Evolutionary conservation across 768 basidiomycete species (phyloP), one percentile per base, ranked within the genome.

Genomic region (Scleroderma bovista): DNA sequence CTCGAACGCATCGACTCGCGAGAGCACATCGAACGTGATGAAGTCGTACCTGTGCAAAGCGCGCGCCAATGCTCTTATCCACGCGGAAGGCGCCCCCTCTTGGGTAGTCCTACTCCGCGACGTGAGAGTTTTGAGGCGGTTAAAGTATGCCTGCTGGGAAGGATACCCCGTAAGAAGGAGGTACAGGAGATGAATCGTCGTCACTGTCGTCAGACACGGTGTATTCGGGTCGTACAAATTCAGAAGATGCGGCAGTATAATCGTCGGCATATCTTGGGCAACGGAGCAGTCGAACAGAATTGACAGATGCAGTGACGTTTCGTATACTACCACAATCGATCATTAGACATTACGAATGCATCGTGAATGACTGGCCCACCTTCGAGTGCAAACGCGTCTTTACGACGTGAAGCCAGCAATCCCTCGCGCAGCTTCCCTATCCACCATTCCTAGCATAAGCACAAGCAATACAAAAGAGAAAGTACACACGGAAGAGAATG

Each of bases 341-440:
- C 43, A 36, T 23, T 8, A 13, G 16, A 29, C 26, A 47, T 12
- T 46, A 31, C 3, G 20, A 15, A 2, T 16, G 40, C 10, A 23
- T 24, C 8, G 10, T 24, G n/a, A 31, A 46, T 3, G n/a, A 22
- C 20, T 23, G 37, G 23, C 72, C 36, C 50, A 86, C 87, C 88
- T 79, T 88, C 84, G 12, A 83, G 47, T 2, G 83, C 75, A 58
- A 90, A 88, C 3, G 47, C 51, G 60, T 88, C 88, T 17, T 51
- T 69, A 50, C 88, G 75, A 24, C 69, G 69, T 2, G 83, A 78
- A 1, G 87, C 78, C 7, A 75, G 72, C 3, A 89, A 70, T 0
- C 88, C 88, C 65, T 90, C 88, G 44, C 88, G 75, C 7, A 90
- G 69, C 61, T 89, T 90, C 38, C 87, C 88, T 90, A n/a, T 29